Evolutionary conservation across 2,329 filamentous ascomycete genomes (phyloP), one percentile per base, ranked within the genome.

Genomic region (Davidsoniella eucalypti): DNA sequence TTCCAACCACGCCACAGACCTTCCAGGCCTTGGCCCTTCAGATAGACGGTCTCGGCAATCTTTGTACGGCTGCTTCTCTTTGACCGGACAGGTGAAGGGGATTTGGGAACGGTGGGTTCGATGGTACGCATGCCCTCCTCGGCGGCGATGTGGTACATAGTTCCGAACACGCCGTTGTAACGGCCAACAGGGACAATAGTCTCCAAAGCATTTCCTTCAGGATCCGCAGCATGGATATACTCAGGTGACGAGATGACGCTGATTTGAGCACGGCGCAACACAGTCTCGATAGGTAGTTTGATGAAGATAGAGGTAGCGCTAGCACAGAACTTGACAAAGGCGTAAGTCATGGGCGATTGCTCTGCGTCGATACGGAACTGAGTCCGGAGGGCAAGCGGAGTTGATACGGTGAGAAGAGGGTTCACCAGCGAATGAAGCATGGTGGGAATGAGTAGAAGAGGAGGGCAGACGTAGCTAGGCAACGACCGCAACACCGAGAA

Each of bases 281-380:
- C 84, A 0, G 90, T 96, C 65, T 98, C 92, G 4, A 96, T 70
- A 0, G 92, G 92, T 10, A 96, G 76, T 60, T 90, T 88, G 56
- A 94, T 65, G 58, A 92, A 84, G 29, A 96, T 75, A 45, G 94
- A 88, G 2, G 79, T 72, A 0, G 81, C 80, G 2, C 85, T 87
- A 12, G 85, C 79, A 56, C 85, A 71, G 65, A 96, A 94, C 49
- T 85, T 85, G 59, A 80, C 78, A 43, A 94, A 62, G 17, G 82
- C 86, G 69, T 93, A 96, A 12, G 84, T 76, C 41, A 80, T 79
- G 0, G 92, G 88, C 5, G 86, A 87, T 26, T 82, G 68, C 51
- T 92, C 75, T 21, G 84, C 84, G 62, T 94, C 87, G 58, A 96
- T 80, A 55, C 80, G 74, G 56, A 95, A 77, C 54, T 84, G 82